A percentile compares a stretch with the other conserved stretches of the same genome.
Conservation (phyloP, 169 alveolate species). For the Plasmodium vivax region DNA sequence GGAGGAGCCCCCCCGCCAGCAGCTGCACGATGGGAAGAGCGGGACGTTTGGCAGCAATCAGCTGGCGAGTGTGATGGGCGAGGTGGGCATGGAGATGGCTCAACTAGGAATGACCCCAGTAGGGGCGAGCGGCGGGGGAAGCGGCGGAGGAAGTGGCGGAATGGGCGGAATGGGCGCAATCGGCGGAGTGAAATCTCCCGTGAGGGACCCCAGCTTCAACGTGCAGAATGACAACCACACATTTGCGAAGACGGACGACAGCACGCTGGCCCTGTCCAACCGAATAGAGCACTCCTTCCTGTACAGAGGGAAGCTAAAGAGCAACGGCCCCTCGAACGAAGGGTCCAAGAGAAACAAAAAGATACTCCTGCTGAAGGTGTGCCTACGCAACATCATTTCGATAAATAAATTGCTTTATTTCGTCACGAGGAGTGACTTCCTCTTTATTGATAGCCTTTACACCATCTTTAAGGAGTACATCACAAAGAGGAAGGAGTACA, state of each 20-base stretch:
- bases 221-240: neutral
- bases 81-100: neutral
- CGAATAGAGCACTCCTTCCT: neutral
- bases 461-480: slow-evolving; percentile 25
- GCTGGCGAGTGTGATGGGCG: neutral
- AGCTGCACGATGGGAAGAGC: neutral
- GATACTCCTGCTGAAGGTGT: slow-evolving; percentile 9
- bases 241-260: neutral
- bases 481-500: slow-evolving; percentile 23
- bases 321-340: neutral
- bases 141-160: neutral
- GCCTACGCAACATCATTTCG: slow-evolving; percentile 24
- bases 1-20: neutral
- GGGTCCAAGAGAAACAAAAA: slow-evolving; percentile 20
- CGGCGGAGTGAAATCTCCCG: neutral
- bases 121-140: neutral
- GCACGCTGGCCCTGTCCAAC: neutral
- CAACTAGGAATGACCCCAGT: neutral
- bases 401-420: slow-evolving; percentile 34
- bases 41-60: neutral
- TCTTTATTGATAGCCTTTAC: slow-evolving; percentile 55
- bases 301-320: neutral
- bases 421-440: slow-evolving; percentile 41
- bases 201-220: neutral
- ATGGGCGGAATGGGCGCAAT: neutral